Conservation (phyloP, 2,329 filamentous ascomycete species). For the Penicillium nordicum region DNA sequence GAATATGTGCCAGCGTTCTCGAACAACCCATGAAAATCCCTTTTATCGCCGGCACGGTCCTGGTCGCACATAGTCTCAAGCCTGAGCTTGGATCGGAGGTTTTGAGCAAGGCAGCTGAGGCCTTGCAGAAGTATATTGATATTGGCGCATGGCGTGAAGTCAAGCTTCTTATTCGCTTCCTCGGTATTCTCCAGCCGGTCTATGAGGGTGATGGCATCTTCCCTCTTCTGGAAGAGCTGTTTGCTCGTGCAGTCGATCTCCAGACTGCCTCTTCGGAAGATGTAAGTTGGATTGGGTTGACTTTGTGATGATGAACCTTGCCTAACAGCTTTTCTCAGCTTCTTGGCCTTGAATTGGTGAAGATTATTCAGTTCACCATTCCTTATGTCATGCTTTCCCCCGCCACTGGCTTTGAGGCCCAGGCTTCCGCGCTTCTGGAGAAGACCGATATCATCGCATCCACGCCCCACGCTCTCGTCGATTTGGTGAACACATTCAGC, state of each 20-base stretch:
- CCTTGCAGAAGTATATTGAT: constrained; percentile 65
- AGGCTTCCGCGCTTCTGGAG: constrained; percentile 75
- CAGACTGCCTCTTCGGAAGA: constrained; percentile 93
- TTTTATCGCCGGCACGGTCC: constrained; percentile 79
- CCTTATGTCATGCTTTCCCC: constrained; percentile 81
- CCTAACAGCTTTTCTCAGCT: constrained; percentile 42
- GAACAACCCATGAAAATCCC: constrained; percentile 99
- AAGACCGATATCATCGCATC: constrained; percentile 94
- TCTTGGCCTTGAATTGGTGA: constrained; percentile 78
- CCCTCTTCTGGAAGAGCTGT: constrained; percentile 81
- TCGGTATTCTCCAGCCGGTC: constrained; percentile 79
- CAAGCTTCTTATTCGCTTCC: constrained; percentile 83
- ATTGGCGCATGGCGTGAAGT: constrained; percentile 82
- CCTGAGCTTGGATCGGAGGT: constrained; percentile 70
- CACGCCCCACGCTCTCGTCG: constrained; percentile 79
- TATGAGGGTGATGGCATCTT: constrained; percentile 84
- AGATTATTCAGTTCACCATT: constrained; percentile 91
- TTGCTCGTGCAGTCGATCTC: constrained; percentile 82
- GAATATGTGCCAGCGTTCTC: constrained; percentile 50
- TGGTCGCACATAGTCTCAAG: constrained; percentile 74
- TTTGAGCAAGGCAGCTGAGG: constrained; percentile 59
- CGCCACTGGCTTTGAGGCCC: constrained; percentile 66
- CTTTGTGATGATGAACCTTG: not conserved
- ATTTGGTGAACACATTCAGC: constrained; percentile 80
- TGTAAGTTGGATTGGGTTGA: constrained; percentile 52